phyloP scores from a whole-genome alignment of 2,329 filamentous ascomycete species.

The Fusarium stilboides region DNA sequence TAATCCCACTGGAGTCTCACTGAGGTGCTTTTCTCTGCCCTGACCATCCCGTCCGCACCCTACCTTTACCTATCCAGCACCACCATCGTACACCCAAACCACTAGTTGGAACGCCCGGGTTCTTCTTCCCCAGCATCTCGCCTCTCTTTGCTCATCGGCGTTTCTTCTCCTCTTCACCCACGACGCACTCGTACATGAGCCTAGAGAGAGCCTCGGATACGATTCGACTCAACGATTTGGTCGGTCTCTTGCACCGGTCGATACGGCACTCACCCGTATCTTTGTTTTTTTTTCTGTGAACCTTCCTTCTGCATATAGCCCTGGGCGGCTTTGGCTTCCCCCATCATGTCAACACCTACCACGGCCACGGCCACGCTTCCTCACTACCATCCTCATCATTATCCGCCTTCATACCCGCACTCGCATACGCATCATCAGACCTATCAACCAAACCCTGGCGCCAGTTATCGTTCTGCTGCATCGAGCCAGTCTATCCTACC shows the following conservation, averaged over 20 bases:
- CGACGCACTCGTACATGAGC: conserved; percentile 28
- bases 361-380: conserved; percentile 81
- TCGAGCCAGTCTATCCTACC: conserved; percentile 49
- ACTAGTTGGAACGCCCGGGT: conserved; percentile 36
- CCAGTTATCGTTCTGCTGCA: conserved; percentile 52
- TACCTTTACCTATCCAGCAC: no score
- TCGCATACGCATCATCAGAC: conserved; percentile 53
- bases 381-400: conserved; percentile 76
- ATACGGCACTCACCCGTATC: conserved; percentile 34
- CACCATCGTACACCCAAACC: conserved; percentile 38
- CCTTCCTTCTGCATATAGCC: conserved; percentile 35
- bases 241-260: conserved; percentile 39
- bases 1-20: conserved; percentile 10
- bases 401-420: conserved; percentile 68
- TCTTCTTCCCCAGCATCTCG: conserved; percentile 42
- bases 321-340: conserved; percentile 47
- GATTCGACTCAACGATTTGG: conserved; percentile 37
- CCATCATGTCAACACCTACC: conserved; percentile 83
- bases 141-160: conserved; percentile 41
- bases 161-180: conserved; percentile 40
- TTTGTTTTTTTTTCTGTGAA: conserved; percentile 32
- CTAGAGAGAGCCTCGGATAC: conserved; percentile 28
- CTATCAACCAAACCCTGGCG: conserved; percentile 49
- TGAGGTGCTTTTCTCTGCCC: conserved; percentile 5
- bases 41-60: conserved; percentile 2